Evolutionary conservation across 1,139 yeast species (phyloP), one percentile per base, ranked within the genome.

Genomic region (Protomyces lactucae-debilis): DNA sequence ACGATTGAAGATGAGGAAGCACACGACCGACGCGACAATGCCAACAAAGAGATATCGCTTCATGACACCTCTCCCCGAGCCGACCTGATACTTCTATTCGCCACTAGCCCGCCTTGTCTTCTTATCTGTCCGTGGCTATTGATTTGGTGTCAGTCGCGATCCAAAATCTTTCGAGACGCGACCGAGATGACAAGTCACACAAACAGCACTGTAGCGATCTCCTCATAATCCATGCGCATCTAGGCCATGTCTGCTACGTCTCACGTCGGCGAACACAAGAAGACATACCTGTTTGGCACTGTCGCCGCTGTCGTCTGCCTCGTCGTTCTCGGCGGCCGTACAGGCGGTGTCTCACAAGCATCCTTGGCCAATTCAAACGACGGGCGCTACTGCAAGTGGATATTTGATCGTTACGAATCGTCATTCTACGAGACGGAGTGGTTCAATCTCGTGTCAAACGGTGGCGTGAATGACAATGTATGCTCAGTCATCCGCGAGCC

Each of bases 331-430:
- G 43, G 43, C n/a, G 43, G 43, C 43, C n/a, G 43, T 16, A 39
- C 43, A 39, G 43, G 43, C 43, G 43, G 43, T 5, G 16, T 16
- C 16, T 39, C 43, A 16, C 43, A 39, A 39, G 43, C 43, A 14
- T 39, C 43, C n/a, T 16, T 39, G 16, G 43, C 43, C n/a, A 39
- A 39, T 16, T 39, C 43, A 14, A 39, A 32, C 16, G 45, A 10
- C 16, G 28, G 25, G n/a, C 48, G 35, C 16, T 57, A 43, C 52
- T 57, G 61, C 52, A 57, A 52, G 28, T 57, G 61, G 61, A 21
- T 36, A 6, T 57, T 57, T 51, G 52, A 54, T 25, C 55, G 18
- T 3, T 57, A 57, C 52, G 56, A 57, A 36, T 23, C 61, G 18
- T 48, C 55, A 18, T n/a, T 32, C 10, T 52, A 52, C 51, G 61